Percentiles rank a stretch among this genome's conserved stretches.
These are phyloP conservation scores for Xylaria sp. DNA, from an alignment of 2,329 filamentous ascomycete genomes.

Conservation along the genomic window DNA sequence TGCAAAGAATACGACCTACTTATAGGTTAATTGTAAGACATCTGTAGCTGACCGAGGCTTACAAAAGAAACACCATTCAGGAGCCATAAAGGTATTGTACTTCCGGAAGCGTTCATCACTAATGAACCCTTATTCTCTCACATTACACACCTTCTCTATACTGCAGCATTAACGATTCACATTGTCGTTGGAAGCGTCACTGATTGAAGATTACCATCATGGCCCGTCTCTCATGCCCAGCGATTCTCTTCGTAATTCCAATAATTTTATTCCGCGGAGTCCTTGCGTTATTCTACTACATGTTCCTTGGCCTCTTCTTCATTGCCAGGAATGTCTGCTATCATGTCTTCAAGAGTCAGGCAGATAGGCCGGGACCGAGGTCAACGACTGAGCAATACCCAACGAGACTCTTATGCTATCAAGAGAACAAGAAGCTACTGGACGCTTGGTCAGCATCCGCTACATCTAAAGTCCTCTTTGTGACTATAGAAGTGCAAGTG, in stretches of 20 bases:
- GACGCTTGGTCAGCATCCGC: neutral
- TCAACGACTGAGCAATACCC: neutral
- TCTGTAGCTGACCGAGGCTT: neutral
- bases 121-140: neutral
- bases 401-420: neutral
- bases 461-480: neutral
- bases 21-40: neutral
- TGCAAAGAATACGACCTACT: no score
- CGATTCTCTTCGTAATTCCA: neutral
- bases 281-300: neutral
- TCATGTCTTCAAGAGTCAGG: neutral
- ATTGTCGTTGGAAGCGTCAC: neutral
- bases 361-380: neutral
- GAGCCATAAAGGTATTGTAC: neutral
- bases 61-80: neutral
- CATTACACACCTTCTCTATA: neutral
- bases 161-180: neutral
- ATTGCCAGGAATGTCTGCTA: neutral
- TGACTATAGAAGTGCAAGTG: neutral
- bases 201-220: neutral
- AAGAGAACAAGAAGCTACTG: neutral
- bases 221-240: neutral
- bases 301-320: neutral
- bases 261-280: neutral
- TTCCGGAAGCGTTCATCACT: neutral